These are phyloP conservation scores for Hanseniaspora lachancei DNA, from an alignment of 805 yeast genomes.

Conservation along the genomic window DNA sequence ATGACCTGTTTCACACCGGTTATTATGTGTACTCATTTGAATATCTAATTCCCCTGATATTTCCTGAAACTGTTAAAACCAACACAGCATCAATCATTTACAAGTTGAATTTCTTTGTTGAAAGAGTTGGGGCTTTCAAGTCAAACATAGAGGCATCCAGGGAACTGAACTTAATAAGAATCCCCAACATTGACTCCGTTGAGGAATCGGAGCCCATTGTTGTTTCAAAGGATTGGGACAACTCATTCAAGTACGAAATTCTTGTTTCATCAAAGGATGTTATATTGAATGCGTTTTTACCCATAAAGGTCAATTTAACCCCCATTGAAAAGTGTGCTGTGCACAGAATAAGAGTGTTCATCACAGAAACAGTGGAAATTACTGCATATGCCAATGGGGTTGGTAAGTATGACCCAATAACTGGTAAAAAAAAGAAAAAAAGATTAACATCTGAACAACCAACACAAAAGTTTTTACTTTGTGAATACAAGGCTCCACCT, in stretches of 20 bases:
- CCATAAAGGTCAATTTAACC: constrained; percentile 67
- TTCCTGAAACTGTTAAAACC: constrained; percentile 68
- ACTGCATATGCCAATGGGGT: constrained; percentile 51
- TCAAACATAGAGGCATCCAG: constrained; percentile 51
- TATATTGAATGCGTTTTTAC: constrained; percentile 69
- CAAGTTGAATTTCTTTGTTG: constrained; percentile 52
- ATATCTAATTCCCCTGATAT: constrained; percentile 65
- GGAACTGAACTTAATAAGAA: constrained; percentile 56
- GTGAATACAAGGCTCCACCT: constrained; percentile 66
- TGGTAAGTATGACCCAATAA: constrained; percentile 7
- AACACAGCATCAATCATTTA: constrained; percentile 74
- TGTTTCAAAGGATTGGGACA: constrained; percentile 87
- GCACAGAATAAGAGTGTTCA: constrained; percentile 71
- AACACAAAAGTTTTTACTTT: constrained; percentile 57
- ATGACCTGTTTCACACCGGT: constrained; percentile 59
- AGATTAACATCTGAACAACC: constrained; percentile 59
- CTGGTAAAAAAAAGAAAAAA: constrained; percentile 62
- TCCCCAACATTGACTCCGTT: constrained; percentile 62
- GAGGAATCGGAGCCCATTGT: constrained; percentile 92
- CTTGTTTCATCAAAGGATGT: constrained; percentile 81
- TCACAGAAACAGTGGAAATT: constrained; percentile 73
- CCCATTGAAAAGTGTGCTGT: constrained; percentile 77
- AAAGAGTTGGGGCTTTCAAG: constrained; percentile 77
- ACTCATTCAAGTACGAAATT: constrained; percentile 76
- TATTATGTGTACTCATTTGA: constrained; percentile 90